Base-by-base conservation (phyloP, 2,329 filamentous ascomycete species). In the Nakataea oryzae region DNA sequence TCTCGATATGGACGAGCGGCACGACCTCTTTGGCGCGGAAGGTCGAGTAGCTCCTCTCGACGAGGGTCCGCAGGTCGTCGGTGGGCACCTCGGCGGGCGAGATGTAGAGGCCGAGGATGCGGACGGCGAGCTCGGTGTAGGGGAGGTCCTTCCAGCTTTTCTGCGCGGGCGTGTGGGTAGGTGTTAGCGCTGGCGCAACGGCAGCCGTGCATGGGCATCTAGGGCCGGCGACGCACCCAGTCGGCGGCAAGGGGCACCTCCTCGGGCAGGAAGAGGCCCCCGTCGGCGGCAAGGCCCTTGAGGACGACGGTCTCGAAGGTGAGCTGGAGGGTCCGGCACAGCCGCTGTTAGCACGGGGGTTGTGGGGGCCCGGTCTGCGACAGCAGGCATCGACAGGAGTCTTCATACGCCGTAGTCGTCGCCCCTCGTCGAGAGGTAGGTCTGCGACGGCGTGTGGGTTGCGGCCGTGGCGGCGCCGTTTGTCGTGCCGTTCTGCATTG, bases 261-360 rank as follows among this genome's bases (percentile, higher is more conserved):
- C 72, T 96, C 88, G 55, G 93, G 93, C 65, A 96, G 88, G 79
- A 93, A 96, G 30, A 96, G 86, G 61, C 93, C 93, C 63, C 91
- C 91, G 71, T 97, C 93, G 57, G 84, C 81, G 63, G 91, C 92
- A 63, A 96, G 86, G 57, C 92, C 92, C 75, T 96, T 96, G 66
- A 96, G 81, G 54, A 96, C 91, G 58, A 92, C 92, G 61, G 92
- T 87, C 75, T 97, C 93, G 74, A 97, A 96, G 61, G 91, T 93
- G 68, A 96, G 82, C 89, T 93, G 30, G 14, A n/a, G 47, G 56
- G 7, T 21, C 24, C 21, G 34, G 41, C n/a, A 28, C 24, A 54
- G 54, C 34, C 17, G 27, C 6, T 27, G 9, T 54, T 55, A 57
- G 55, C 24, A 30, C 5, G 12, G 32, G 5, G 29, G 9, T 27